Evolutionary conservation across 306 rosid genomes (phyloP).

Genomic region (Aeschynomene evenia): DNA sequence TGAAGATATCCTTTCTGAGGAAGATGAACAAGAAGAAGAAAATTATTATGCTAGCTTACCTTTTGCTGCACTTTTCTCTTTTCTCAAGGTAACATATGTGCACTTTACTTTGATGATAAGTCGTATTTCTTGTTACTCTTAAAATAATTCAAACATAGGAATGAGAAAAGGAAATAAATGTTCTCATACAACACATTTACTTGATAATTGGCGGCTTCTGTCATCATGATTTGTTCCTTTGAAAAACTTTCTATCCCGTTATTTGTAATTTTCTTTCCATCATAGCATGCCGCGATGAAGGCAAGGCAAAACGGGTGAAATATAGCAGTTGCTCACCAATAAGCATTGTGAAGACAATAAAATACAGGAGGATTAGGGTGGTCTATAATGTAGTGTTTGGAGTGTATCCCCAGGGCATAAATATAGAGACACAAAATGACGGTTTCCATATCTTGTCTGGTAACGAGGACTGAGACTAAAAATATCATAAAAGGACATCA

Average conservation of each 20-base stretch:
- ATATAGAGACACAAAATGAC: too few species aligned
- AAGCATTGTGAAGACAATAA: background rate
- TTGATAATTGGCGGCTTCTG: background rate
- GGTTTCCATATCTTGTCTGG: too few species aligned
- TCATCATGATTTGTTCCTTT: background rate
- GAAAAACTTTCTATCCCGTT: background rate
- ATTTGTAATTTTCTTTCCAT: background rate
- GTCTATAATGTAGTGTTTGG: too few species aligned
- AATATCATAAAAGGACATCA: too few species aligned
- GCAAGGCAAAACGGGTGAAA: background rate
- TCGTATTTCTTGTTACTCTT: background rate
- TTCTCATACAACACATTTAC: background rate
- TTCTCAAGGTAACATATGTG: constrained; percentile 66
- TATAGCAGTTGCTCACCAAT: background rate
- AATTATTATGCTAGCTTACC: constrained; percentile 92
- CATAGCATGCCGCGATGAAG: background rate
- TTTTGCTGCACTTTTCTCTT: constrained; percentile 80
- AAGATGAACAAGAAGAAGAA: constrained; percentile 75
- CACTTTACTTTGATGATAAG: background rate
- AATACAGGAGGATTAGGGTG: background rate
- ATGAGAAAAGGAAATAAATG: background rate
- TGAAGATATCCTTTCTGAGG: constrained; percentile 49
- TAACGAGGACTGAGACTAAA: too few species aligned
- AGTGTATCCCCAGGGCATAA: too few species aligned
- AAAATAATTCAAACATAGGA: background rate